These are phyloP conservation scores for Aspergillus quadricinctus DNA, from an alignment of 2,329 filamentous ascomycete genomes.

Conservation along the genomic window DNA sequence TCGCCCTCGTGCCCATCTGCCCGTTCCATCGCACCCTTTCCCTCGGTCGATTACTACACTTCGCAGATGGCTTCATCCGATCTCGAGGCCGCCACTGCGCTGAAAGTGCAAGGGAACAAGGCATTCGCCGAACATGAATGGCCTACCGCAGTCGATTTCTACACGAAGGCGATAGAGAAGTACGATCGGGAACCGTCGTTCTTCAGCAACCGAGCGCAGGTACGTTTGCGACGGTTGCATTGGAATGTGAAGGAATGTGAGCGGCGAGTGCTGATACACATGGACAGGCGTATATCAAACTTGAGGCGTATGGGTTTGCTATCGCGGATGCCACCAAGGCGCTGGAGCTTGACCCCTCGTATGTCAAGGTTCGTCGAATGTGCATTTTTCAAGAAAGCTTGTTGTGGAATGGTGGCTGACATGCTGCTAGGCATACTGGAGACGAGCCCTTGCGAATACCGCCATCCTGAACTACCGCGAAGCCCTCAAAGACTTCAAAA, in stretches of 20 bases:
- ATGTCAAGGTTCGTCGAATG: conserved; percentile 68
- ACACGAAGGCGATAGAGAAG: conserved; percentile 80
- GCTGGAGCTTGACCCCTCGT: conserved; percentile 79
- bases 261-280: conserved; percentile 8
- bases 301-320: conserved; percentile 90
- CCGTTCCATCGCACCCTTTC: conserved; percentile 12
- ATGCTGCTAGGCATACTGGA: conserved; percentile 73
- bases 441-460: conserved; percentile 84
- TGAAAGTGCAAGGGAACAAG: conserved; percentile 94
- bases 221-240: conserved; percentile 47
- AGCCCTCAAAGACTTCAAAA: conserved; percentile 86
- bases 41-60: conserved; percentile 1
- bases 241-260: background rate
- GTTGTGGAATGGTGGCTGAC: background rate
- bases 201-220: conserved; percentile 92
- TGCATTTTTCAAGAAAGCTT: background rate
- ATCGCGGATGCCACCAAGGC: conserved; percentile 87
- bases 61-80: conserved; percentile 39
- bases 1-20: conserved; percentile 24
- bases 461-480: conserved; percentile 86
- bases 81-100: conserved; percentile 66
- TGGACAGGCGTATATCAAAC: conserved; percentile 80
- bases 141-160: conserved; percentile 73
- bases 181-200: conserved; percentile 82
- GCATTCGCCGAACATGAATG: conserved; percentile 87